Evolutionary conservation across 1,284 basidiomycete genomes (phyloP).

Genomic region (Mycena citricolor): DNA sequence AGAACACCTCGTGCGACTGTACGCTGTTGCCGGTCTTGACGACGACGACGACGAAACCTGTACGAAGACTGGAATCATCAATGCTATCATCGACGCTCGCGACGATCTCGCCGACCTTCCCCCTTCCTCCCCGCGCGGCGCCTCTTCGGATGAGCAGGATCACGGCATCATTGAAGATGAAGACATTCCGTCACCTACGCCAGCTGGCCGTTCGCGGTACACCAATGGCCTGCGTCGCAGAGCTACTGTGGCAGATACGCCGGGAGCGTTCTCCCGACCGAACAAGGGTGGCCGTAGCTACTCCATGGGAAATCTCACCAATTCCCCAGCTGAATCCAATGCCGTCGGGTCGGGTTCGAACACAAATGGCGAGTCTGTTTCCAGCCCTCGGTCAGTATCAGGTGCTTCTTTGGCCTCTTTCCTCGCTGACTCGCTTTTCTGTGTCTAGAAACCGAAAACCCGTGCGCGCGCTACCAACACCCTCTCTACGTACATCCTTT

Average conservation of each 20-base stretch:
- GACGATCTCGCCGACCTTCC: conserved; percentile 68
- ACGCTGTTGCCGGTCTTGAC: conserved; percentile 70
- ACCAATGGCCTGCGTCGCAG: conserved; percentile 48
- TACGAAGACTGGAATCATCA: conserved; percentile 80
- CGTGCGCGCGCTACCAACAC: conserved; percentile 11
- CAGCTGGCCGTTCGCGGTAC: conserved; percentile 26
- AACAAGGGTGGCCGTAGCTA: conserved; percentile 43
- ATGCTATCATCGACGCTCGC: conserved; percentile 70
- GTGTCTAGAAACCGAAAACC: conserved; percentile 18
- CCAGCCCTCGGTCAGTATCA: conserved; percentile 32
- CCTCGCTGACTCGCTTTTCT: conserved; percentile 3
- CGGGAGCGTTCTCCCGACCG: conserved; percentile 28
- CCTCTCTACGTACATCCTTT: conserved; percentile 20
- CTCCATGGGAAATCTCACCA: conserved; percentile 43
- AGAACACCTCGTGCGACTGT: conserved; percentile 75
- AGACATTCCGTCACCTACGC: conserved; percentile 37
- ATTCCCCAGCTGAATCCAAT: conserved; percentile 23
- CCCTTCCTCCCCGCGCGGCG: conserved; percentile 69
- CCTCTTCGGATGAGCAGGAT: conserved; percentile 68
- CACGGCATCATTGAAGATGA: conserved; percentile 72
- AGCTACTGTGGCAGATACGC: conserved; percentile 55
- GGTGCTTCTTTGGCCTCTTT: conserved; percentile 21
- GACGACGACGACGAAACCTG: conserved; percentile 65
- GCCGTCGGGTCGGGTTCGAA: conserved; percentile 18
- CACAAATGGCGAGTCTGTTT: conserved; percentile 15